Conservation (phyloP, 2,329 filamentous ascomycete species). For the Aspergillus piperis region DNA sequence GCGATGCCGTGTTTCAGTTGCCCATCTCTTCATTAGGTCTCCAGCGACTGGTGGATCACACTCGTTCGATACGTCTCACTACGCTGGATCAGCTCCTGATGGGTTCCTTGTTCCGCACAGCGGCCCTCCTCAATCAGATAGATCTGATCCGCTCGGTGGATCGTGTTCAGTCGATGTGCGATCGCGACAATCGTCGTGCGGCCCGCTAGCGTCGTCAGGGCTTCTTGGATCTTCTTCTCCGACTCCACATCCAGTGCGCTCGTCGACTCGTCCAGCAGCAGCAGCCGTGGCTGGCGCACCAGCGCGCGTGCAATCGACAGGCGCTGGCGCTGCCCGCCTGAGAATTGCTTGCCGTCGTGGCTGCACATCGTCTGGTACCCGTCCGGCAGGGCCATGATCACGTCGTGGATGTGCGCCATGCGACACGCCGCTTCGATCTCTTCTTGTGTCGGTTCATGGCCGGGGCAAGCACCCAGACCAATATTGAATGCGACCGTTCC, state of each 20-base stretch:
- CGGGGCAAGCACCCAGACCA: conserved; percentile 52
- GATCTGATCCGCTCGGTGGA: conserved; percentile 73
- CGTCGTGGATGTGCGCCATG: conserved; percentile 70
- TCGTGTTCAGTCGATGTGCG: conserved; percentile 45
- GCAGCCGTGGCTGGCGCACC: conserved; percentile 54
- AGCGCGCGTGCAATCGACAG: conserved; percentile 61
- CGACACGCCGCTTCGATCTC: conserved; percentile 68
- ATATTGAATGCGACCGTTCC: conserved; percentile 52
- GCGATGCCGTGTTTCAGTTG: background rate
- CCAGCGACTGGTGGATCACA: conserved; percentile 52
- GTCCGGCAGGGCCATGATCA: conserved; percentile 62
- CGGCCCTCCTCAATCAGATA: conserved; percentile 58
- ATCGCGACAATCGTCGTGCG: conserved; percentile 45
- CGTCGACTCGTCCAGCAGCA: conserved; percentile 63
- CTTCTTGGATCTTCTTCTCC: conserved; percentile 51
- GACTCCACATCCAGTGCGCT: conserved; percentile 59
- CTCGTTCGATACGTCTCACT: conserved; percentile 54
- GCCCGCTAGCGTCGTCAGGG: conserved; percentile 34
- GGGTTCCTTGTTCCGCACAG: conserved; percentile 52
- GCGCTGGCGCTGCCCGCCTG: conserved; percentile 60
- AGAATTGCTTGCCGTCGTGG: conserved; percentile 56
- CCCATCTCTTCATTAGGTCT: conserved; percentile 20
- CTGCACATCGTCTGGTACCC: conserved; percentile 66
- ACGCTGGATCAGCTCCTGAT: conserved; percentile 51
- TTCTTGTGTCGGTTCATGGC: conserved; percentile 55